These are phyloP conservation scores for Globisporangium cystogenes DNA, from an alignment of 352 stramenopile species.

Conservation along the genomic window DNA sequence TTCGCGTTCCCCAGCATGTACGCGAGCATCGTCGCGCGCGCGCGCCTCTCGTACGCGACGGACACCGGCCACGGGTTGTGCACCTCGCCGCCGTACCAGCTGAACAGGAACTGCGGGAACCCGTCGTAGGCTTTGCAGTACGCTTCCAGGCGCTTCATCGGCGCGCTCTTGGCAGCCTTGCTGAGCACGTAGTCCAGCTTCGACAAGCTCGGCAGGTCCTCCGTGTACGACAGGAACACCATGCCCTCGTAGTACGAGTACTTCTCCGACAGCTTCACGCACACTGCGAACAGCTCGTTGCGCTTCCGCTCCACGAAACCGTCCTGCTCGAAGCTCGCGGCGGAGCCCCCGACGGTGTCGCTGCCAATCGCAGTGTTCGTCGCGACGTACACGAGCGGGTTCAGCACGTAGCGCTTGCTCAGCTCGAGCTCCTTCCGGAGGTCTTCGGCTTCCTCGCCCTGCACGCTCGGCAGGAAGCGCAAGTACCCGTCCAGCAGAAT, in stretches of 20 bases:
- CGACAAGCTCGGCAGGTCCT: constrained; percentile 49
- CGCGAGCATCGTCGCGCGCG: constrained; percentile 38
- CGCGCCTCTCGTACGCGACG: constrained; percentile 11
- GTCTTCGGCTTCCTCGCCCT: constrained; percentile 44
- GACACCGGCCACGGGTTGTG: constrained; percentile 54
- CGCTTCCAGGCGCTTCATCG: constrained; percentile 52
- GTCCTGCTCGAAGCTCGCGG: constrained; percentile 19
- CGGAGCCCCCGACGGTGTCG: neutral
- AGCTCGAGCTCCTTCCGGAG: constrained; percentile 53
- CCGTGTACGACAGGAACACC: constrained; percentile 59
- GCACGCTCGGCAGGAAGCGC: constrained; percentile 33
- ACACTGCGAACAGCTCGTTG: constrained; percentile 42
- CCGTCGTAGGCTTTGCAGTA: constrained; percentile 56
- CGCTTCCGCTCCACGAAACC: constrained; percentile 30
- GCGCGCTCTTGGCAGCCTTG: constrained; percentile 36
- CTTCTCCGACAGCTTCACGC: constrained; percentile 56
- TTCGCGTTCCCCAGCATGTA: constrained; percentile 63
- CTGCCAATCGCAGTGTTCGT: constrained; percentile 22
- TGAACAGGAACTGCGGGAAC: constrained; percentile 63
- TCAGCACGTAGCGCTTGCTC: constrained; percentile 55
- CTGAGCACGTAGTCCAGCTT: constrained; percentile 75
- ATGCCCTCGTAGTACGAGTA: constrained; percentile 84
- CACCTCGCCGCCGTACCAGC: constrained; percentile 75
- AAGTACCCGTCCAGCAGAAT: constrained; percentile 52
- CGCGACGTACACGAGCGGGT: constrained; percentile 68